Conservation (phyloP, 805 yeast genomes). For the Kockiozyma suomiensis region DNA sequence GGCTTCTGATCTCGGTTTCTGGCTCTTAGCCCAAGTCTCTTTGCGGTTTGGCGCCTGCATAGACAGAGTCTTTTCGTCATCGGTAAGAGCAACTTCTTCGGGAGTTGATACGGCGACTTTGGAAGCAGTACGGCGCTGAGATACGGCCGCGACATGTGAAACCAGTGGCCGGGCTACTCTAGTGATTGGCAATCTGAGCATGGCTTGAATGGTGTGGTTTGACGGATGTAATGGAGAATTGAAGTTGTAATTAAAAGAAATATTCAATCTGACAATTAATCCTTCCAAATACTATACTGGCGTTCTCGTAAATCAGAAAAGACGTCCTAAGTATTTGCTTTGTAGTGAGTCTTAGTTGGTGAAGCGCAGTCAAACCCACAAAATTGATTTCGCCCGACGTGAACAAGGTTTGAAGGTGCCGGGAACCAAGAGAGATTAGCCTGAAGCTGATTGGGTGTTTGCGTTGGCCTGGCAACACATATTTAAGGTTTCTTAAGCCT, state of each 20-base stretch:
- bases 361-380: background rate
- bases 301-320: background rate
- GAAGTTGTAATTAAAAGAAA: background rate
- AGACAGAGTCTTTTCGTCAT: constrained; percentile 18
- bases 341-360: background rate
- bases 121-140: constrained; percentile 11
- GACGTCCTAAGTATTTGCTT: background rate
- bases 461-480: constrained; percentile 11
- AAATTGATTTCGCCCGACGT: background rate
- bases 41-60: constrained; percentile 78
- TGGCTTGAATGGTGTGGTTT: background rate
- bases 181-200: constrained; percentile 10
- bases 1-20: constrained; percentile 60
- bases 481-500: background rate
- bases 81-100: constrained; percentile 13
- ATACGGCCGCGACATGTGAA: background rate
- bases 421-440: background rate
- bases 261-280: too few species aligned
- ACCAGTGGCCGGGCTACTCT: constrained; percentile 8
- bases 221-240: background rate
- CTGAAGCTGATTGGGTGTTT: constrained; percentile 12
- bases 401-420: constrained; percentile 3
- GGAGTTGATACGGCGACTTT: constrained; percentile 7
- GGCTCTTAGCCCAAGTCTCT: constrained; percentile 71
- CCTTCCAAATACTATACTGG: too few species aligned